phyloP scores from a whole-genome alignment of 2,329 filamentous ascomycete species.

The Arachnomyces sp. region DNA sequence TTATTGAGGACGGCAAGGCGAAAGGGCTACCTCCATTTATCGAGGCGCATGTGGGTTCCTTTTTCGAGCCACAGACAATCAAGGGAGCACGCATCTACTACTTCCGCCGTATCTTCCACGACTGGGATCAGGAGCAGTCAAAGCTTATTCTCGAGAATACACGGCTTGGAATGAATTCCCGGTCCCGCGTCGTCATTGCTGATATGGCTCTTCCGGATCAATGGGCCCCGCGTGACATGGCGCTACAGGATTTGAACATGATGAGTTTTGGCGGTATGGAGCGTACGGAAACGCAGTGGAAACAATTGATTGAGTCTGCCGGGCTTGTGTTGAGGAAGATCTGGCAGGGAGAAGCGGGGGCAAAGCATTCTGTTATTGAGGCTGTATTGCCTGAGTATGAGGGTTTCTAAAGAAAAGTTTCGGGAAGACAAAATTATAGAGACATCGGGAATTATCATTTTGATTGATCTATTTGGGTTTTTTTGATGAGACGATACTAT shows the following conservation, averaged over 20 bases:
- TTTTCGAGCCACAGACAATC: slow-evolving; percentile 17
- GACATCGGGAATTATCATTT: no score
- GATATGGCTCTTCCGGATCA: slow-evolving; percentile 16
- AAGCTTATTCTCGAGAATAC: slow-evolving; percentile 14
- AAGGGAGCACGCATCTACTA: slow-evolving; percentile 24
- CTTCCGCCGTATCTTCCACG: slow-evolving; percentile 24
- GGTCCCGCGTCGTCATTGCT: slow-evolving; percentile 15
- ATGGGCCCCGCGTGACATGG: slow-evolving; percentile 11
- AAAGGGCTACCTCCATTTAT: slow-evolving; percentile 9
- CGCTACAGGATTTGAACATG: slow-evolving; percentile 15
- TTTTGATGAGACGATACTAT: no score
- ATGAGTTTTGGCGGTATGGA: slow-evolving; percentile 17
- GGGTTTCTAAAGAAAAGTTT: no score
- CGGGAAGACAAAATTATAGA: no score
- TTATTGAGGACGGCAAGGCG: slow-evolving; percentile 24
- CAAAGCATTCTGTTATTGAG: no score
- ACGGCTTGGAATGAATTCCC: slow-evolving; percentile 12
- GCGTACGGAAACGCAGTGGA: slow-evolving; percentile 15
- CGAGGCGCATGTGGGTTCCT: slow-evolving; percentile 14
- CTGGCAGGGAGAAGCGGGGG: no score
- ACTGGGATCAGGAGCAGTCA: slow-evolving; percentile 17
- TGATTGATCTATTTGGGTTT: no score
- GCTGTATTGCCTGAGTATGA: no score
- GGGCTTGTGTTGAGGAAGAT: slow-evolving; percentile 8
- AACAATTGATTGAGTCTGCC: slow-evolving; percentile 12